Base-by-base conservation (phyloP, 768 basidiomycete genomes). In the Macrolepiota fuliginosa region DNA sequence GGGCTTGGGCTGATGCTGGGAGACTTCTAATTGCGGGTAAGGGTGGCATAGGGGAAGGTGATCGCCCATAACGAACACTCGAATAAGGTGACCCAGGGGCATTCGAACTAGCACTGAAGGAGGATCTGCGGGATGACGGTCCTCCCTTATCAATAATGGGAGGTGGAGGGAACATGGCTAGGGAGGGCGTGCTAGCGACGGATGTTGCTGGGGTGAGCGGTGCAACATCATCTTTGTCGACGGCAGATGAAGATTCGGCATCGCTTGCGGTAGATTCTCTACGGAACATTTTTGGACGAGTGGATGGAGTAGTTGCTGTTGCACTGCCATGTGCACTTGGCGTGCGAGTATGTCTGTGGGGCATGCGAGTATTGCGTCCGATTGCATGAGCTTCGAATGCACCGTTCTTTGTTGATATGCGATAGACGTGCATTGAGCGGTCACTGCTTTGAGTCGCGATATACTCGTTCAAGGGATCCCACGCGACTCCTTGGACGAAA, bases 371-470 rank as follows among this genome's bases (percentile, higher is more conserved):
- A 70, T 96, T 96, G 75, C 91, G 92, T 27, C 94, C 94, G 6
- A 97, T 83, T 1, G 95, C 91, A 66, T 97, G 92, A 7, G 91
- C 91, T 70, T 96, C 94, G 67, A 96, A 88, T 7, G 79, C 74
- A n/a, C 92, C 91, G 49, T 89, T 84, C 63, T 90, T 90, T 59
- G 85, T 85, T 7, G 86, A 84, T 65, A 98, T 87, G 64, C 84
- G 84, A 75, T 98, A 94, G 66, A 99, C 87, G 71, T 98, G 94
- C 86, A 98, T 96, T 22, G 94, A 91, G 50, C 96, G 84, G 74
- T 99, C 97, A 69, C 90, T 93, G 73, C 92, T 94, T 71, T 99
- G 97, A 0, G 97, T 98, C 3, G 97, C 96, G 63, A 99, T 92
- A 70, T 91, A 98, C 73, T 97, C 94, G 72, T 96, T 95, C 67